Evolutionary conservation across 495 filamentous ascomycete species (phyloP).

Genomic region (Trichodelitschia bisporula): DNA sequence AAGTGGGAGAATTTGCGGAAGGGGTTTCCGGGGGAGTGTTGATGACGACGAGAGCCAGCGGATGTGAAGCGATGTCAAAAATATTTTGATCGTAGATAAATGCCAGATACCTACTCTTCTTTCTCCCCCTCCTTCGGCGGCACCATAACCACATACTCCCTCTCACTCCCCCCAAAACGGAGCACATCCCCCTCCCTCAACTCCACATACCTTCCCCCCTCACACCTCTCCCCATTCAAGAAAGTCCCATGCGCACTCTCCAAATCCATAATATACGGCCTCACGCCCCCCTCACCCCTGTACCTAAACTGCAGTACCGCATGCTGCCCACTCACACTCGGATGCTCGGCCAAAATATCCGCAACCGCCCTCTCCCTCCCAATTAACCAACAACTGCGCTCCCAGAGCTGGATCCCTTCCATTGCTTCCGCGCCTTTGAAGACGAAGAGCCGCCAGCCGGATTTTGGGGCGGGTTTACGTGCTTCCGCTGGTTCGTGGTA

Average conservation of each 20-base stretch:
- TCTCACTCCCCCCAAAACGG: constrained; percentile 61
- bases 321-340: constrained; percentile 82
- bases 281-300: constrained; percentile 23
- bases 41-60: neutral
- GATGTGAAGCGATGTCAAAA: too few relatives aligned
- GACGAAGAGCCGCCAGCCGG: constrained; percentile 73
- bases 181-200: constrained; percentile 72
- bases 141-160: constrained; percentile 24
- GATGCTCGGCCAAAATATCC: constrained; percentile 68
- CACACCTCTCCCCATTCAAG: constrained; percentile 51
- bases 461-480: constrained; percentile 55
- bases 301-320: constrained; percentile 85
- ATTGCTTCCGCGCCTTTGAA: constrained; percentile 69
- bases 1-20: constrained; percentile 7
- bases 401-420: constrained; percentile 50
- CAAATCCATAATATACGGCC: constrained; percentile 77
- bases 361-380: constrained; percentile 58
- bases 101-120: too few relatives aligned
- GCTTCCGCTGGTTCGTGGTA: constrained; percentile 91
- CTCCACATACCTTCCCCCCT: constrained; percentile 60
- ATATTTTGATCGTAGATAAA: too few relatives aligned
- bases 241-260: constrained; percentile 82
- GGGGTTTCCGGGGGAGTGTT: constrained; percentile 6
- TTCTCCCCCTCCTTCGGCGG: constrained; percentile 9
- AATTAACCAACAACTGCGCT: constrained; percentile 71